Conservation (phyloP, 140 eudicot genomes). For the Erigeron philadelphicus region DNA sequence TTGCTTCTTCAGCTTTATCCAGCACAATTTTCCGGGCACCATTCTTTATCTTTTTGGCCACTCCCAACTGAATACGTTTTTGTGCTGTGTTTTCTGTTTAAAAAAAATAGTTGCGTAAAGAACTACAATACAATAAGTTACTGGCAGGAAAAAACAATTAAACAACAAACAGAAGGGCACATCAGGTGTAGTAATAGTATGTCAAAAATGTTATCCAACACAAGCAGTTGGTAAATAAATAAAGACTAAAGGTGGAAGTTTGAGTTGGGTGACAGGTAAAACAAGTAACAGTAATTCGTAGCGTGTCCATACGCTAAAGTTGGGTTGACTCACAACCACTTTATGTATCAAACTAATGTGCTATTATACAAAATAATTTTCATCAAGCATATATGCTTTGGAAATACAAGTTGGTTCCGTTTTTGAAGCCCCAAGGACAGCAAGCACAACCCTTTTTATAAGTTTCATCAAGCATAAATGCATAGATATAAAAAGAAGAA, state of each 20-base stretch:
- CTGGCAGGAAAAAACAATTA: not conserved
- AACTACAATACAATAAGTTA: conserved; percentile 10
- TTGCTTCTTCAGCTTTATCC: conserved; percentile 98
- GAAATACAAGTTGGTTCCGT: too few species aligned
- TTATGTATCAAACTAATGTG: too few species aligned
- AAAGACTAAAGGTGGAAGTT: not conserved
- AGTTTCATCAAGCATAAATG: too few species aligned
- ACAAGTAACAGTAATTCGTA: not conserved
- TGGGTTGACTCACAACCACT: not conserved
- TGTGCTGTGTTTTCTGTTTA: conserved; percentile 50
- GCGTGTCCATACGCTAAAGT: not conserved
- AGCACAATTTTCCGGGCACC: conserved; percentile 87
- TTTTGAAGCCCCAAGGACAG: too few species aligned
- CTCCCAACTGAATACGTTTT: conserved; percentile 72
- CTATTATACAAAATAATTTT: too few species aligned
- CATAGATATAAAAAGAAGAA: too few species aligned
- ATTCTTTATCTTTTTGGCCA: conserved; percentile 87
- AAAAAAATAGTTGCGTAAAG: conserved; percentile 18
- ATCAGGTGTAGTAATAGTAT: too few species aligned
- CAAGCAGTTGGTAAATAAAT: not conserved
- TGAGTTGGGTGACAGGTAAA: not conserved
- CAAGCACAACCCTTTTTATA: too few species aligned
- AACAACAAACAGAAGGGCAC: not conserved
- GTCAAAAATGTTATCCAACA: too few species aligned
- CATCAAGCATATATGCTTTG: too few species aligned